Base-by-base conservation (phyloP, 1,284 basidiomycete genomes). In the Cryptococcus depauperatus region DNA sequence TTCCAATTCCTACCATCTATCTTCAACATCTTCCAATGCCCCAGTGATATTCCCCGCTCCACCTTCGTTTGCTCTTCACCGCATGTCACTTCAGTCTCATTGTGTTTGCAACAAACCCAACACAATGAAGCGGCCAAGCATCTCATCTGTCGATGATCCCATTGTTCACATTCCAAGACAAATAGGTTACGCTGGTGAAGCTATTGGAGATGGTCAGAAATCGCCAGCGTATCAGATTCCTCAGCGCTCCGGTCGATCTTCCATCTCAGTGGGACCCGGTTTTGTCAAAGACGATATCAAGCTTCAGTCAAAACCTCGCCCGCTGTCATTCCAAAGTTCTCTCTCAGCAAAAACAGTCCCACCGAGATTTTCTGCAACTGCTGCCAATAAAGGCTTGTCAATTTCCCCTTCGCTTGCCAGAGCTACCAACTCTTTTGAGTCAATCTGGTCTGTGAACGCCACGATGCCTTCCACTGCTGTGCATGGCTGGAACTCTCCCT, bases 381-480 rank as follows among this genome's bases (percentile, higher is more conserved):
- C 58, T 13, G 52, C 56, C 5, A 43, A 51, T 2, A 40, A 53
- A 19, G 60, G 60, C 9, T 38, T 61, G 3, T 50, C 55, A 14
- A 59, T 66, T 42, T 54, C 56, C 26, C 52, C 56, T 2, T 42
- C 55, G 5, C 40, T 54, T n/a, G 45, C 55, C 8, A 45, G 44
- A 19, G 46, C 40, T 18, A n/a, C 39, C 14, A 18, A 18, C 18
- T 13, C 39, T 9, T 48, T 50, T 37, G 33, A 45, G 30, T 55
- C 57, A 2, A 63, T 59, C 37, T 64, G 61, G 63, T 62, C 61
- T 7, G 57, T 55, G 6, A 50, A 56, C 21, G 26, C 51, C 16
- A 32, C 40, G 14, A 25, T 46, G 18, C 46, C 44, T 7, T 35
- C 46, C 19, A 43, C 38, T 14, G 38, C 48, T 5, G 40, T 27